A percentile compares a stretch with the other conserved stretches of the same genome.
Evolutionary conservation across 78 protist species (phyloP).

Genomic region (Cyanophora paradoxa): DNA sequence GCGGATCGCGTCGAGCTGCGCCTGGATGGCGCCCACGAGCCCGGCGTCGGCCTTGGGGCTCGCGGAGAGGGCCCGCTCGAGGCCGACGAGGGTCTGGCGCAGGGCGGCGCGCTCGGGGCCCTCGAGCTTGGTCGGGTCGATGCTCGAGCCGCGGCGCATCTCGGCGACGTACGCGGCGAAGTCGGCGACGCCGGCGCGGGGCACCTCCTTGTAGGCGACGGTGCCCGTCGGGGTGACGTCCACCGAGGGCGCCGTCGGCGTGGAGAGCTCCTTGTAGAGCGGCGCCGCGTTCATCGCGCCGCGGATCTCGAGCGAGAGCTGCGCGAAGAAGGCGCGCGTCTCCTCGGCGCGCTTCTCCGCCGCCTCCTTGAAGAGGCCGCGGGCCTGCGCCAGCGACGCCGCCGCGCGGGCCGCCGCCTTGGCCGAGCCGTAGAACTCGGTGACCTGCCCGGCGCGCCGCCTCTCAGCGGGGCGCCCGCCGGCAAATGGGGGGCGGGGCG

Average conservation of each 20-base stretch:
- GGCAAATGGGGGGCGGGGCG: too few relatives aligned
- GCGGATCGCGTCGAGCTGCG: not conserved
- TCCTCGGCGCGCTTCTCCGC: too few relatives aligned
- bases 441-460: not conserved
- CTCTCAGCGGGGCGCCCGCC: too few relatives aligned
- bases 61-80: not conserved
- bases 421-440: not conserved
- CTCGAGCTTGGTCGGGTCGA: not conserved
- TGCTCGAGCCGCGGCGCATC: constrained; percentile 9
- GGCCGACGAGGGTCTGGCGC: not conserved
- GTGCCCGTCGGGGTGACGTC: constrained; percentile 1
- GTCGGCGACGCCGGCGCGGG: not conserved
- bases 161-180: constrained; percentile 9
- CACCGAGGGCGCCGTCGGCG: constrained; percentile 3
- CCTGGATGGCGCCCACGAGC: not conserved
- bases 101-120: not conserved
- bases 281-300: not conserved
- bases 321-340: not conserved
- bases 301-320: not conserved
- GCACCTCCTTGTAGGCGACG: constrained; percentile 13
- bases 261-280: not conserved
- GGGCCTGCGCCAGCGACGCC: not conserved
- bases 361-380: too few relatives aligned
- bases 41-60: not conserved
- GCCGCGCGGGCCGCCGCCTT: not conserved